phyloP scores from a whole-genome alignment of 2,329 filamentous ascomycete species.

The Trichoderma polysporum region DNA sequence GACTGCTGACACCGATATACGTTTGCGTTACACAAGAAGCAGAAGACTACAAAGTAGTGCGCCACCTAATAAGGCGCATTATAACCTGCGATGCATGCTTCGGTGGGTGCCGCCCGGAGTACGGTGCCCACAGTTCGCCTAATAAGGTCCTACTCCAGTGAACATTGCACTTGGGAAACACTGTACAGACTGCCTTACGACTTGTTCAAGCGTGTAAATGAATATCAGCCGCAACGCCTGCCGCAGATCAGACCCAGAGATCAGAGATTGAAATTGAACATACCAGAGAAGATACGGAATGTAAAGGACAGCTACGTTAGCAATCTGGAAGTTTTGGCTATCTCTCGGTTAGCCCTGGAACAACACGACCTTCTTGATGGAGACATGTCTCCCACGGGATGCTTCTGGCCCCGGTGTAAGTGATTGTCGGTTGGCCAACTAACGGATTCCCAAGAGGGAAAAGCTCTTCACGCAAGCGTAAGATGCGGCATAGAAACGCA shows the following conservation, averaged over 20 bases:
- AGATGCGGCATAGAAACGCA: not conserved
- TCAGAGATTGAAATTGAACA: not conserved
- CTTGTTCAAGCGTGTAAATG: not conserved
- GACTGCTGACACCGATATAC: not conserved
- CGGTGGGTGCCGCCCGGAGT: not conserved
- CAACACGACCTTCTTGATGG: not conserved
- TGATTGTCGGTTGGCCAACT: not conserved
- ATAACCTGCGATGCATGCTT: not conserved
- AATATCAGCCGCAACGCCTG: not conserved
- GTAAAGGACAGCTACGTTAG: not conserved
- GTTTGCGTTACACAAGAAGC: not conserved
- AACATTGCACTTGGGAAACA: not conserved
- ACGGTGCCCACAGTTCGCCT: slow-evolving; percentile 1
- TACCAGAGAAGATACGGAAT: not conserved
- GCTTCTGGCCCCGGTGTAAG: not conserved
- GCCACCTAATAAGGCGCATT: not conserved
- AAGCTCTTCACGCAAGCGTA: not conserved
- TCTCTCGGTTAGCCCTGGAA: not conserved
- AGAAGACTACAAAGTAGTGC: not conserved
- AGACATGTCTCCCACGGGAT: not conserved
- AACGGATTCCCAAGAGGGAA: not conserved
- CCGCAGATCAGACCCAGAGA: not conserved
- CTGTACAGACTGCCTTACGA: not conserved
- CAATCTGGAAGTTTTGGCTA: not conserved
- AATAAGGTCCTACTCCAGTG: not conserved